Evolutionary conservation across 1,284 basidiomycete genomes (phyloP), one percentile per base, ranked within the genome.

Genomic region (Sphagnurus paluster): DNA sequence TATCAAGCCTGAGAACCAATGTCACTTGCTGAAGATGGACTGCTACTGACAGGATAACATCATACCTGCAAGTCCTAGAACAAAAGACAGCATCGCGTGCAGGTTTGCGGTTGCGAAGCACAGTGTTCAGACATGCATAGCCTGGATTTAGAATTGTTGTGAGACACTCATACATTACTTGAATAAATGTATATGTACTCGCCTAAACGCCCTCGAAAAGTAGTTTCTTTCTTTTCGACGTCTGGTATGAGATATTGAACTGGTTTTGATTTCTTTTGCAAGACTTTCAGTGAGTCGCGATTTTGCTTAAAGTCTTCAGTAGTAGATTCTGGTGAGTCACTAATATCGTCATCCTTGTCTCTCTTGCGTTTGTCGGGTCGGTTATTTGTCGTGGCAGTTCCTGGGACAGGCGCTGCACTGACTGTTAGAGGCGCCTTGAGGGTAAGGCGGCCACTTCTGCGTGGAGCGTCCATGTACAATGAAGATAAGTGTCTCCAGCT

Each of bases 91-190:
- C 67, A 9, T 79, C 73, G 2, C 55, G 66, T 0, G 77, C 71
- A 5, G 89, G 87, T 48, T 83, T 85, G 53, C 74, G 75, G 48
- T 76, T 84, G 39, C 91, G 77, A 4, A 94, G 67, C 19, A 94
- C 72, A 0, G 91, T 93, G 60, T 94, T 94, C 37, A 94, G 66
- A 59, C 91, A 94, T 1, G 92, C 91, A 59, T 93, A 87, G 8
- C 79, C 80, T 72, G n/a, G n/a, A 10, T 30, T 23, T 16, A n/a
- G 23, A 13, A 17, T 14, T 36, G n/a, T 33, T 33, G 30, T 33
- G 30, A 16, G n/a, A n/a, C n/a, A n/a, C n/a, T n/a, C n/a, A n/a
- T n/a, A n/a, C n/a, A 30, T 30, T 14, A 30, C 5, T 32, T 32
- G 23, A 51, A 33, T 29, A 49, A 32, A n/a, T 19, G 29, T 29